Conservation (phyloP, 1,139 yeast genomes). For the Geotrichum phurueaensis region DNA sequence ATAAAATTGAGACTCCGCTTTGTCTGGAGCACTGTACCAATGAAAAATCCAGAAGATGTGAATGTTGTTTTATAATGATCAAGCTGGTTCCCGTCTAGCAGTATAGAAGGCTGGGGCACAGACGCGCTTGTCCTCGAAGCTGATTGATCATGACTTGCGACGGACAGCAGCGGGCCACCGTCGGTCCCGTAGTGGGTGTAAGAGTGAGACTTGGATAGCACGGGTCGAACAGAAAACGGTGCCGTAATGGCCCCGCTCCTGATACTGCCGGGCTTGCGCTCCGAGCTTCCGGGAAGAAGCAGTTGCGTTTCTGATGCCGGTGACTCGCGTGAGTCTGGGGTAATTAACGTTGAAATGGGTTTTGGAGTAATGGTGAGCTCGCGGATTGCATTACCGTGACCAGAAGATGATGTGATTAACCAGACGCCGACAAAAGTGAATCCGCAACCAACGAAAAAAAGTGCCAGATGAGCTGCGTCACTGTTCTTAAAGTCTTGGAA, state of each 20-base stretch:
- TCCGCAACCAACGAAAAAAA: slow-evolving; percentile 36
- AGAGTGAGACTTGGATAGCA: not conserved
- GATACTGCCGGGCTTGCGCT: not conserved
- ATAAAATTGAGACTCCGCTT: slow-evolving; percentile 18
- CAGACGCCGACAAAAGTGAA: slow-evolving; percentile 41
- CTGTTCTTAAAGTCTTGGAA: slow-evolving; percentile 38
- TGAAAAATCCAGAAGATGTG: slow-evolving; percentile 19
- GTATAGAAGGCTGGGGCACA: not conserved
- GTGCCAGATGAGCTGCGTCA: slow-evolving; percentile 22
- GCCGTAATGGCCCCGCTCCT: not conserved
- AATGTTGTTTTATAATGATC: slow-evolving; percentile 7
- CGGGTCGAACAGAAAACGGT: not conserved
- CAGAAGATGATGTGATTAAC: slow-evolving; percentile 28
- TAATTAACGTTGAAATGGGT: not conserved
- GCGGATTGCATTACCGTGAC: not conserved
- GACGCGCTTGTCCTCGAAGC: not conserved
- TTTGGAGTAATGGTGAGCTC: not conserved
- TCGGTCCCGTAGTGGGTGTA: not conserved
- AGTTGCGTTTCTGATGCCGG: not conserved
- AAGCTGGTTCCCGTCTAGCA: not conserved
- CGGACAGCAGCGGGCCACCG: not conserved
- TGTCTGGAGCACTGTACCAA: slow-evolving; percentile 19
- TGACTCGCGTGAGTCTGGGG: not conserved
- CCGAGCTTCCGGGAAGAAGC: not conserved
- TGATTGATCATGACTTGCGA: not conserved